A percentile compares a stretch with the other conserved stretches of the same genome.
Evolutionary conservation across 768 basidiomycete genomes (phyloP).

Genomic region (Tricholoma hemisulphureum): DNA sequence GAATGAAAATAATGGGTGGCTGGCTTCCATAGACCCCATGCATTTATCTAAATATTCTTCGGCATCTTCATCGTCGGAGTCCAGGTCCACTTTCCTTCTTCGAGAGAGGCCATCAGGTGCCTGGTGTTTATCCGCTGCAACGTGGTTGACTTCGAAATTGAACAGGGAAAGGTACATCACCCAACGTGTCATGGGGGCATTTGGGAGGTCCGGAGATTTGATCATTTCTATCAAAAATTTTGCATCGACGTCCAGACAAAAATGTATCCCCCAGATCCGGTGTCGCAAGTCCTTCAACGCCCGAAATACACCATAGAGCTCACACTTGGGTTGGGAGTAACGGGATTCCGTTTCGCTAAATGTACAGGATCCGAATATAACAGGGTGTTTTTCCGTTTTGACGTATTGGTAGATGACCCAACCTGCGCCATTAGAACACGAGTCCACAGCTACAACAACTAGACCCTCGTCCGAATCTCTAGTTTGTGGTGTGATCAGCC

Average conservation of each 20-base stretch:
- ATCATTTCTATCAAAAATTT: too few species aligned
- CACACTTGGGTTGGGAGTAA: too few species aligned
- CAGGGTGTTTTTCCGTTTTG: too few species aligned
- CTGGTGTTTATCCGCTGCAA: too few species aligned
- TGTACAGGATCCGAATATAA: too few species aligned
- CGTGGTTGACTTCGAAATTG: too few species aligned
- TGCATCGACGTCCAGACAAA: too few species aligned
- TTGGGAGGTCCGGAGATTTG: slow-evolving; percentile 36
- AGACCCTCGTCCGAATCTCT: slow-evolving; percentile 14
- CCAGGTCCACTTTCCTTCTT: slow-evolving; percentile 1
- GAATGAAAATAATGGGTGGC: too few species aligned
- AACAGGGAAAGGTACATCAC: too few species aligned
- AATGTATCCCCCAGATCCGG: too few species aligned
- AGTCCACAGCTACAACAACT: slow-evolving; percentile 35
- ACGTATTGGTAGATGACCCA: slow-evolving; percentile 35
- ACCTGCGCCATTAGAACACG: slow-evolving; percentile 30
- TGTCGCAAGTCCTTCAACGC: slow-evolving; percentile 28
- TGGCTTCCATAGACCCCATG: too few species aligned
- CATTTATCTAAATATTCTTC: slow-evolving; percentile 28
- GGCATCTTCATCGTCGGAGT: slow-evolving; percentile 20
- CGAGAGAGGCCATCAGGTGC: slow-evolving; percentile 38
- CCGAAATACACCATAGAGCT: slow-evolving; percentile 36
- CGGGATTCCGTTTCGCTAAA: too few species aligned
- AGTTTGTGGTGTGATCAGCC: background rate
- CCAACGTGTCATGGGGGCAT: slow-evolving; percentile 37